phyloP scores from a whole-genome alignment of 495 filamentous ascomycete species.

The Trichocladium antarcticum region DNA sequence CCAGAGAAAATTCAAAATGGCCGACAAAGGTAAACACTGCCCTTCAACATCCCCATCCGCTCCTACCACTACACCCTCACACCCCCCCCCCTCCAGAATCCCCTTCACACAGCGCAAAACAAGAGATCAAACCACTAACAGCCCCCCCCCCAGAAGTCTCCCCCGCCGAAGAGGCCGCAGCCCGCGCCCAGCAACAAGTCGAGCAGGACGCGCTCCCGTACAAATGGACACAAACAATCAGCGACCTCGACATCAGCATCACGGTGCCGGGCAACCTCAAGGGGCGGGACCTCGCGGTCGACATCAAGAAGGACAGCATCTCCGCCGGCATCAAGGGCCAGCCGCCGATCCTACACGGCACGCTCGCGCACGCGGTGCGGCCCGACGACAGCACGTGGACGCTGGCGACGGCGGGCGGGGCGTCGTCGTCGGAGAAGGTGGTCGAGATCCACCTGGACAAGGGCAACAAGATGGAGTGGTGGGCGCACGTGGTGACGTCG shows the following conservation, averaged over 20 bases:
- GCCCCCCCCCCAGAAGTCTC: slow-evolving; percentile 34
- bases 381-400: slow-evolving; percentile 93
- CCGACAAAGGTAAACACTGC: slow-evolving; percentile 19
- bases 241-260: slow-evolving; percentile 73
- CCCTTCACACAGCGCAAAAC: neutral
- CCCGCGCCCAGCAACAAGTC: slow-evolving; percentile 63
- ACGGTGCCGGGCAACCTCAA: slow-evolving; percentile 66
- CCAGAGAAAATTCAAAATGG: slow-evolving; percentile 17
- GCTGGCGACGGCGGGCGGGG: slow-evolving; percentile 51
- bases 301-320: slow-evolving; percentile 67
- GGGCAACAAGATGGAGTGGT: slow-evolving; percentile 95
- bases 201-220: slow-evolving; percentile 92
- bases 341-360: slow-evolving; percentile 75
- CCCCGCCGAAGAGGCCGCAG: slow-evolving; percentile 53
- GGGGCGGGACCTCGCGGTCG: slow-evolving; percentile 71
- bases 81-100: neutral
- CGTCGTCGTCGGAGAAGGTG: slow-evolving; percentile 61
- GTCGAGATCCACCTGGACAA: slow-evolving; percentile 91
- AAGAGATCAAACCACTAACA: slow-evolving; percentile 15
- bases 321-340: slow-evolving; percentile 82
- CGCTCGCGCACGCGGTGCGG: slow-evolving; percentile 67
- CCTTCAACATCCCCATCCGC: neutral
- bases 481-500: slow-evolving; percentile 74
- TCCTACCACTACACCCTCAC: neutral
- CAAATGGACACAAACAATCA: slow-evolving; percentile 95